Conservation (phyloP, 495 filamentous ascomycete species). For the Immersiella caudata region DNA sequence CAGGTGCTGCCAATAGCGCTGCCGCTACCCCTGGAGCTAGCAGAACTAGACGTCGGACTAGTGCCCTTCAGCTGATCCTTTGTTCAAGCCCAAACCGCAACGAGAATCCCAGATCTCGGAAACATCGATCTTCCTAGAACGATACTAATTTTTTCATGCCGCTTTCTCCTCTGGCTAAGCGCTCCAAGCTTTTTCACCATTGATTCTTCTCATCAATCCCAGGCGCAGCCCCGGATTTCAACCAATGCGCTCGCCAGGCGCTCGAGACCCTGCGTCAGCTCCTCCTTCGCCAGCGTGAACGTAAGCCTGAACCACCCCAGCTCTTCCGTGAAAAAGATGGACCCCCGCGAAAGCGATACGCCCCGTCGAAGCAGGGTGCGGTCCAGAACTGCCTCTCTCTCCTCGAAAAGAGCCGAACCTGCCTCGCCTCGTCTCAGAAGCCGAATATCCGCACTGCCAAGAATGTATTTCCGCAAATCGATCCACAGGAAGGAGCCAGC, state of each 20-base stretch:
- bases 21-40: not conserved
- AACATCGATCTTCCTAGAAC: not conserved
- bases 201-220: not conserved
- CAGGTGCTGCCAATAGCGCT: too few relatives aligned
- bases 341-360: constrained; percentile 49
- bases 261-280: constrained; percentile 43
- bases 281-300: constrained; percentile 43
- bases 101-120: not conserved
- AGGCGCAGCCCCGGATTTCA: not conserved
- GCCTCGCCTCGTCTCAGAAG: not conserved
- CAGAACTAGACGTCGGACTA: not conserved
- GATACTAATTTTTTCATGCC: not conserved
- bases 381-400: constrained; percentile 35
- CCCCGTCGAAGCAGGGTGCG: constrained; percentile 41
- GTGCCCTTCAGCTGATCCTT: not conserved
- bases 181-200: not conserved
- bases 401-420: constrained; percentile 1
- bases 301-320: constrained; percentile 58
- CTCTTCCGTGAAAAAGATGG: constrained; percentile 48
- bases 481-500: constrained; percentile 57
- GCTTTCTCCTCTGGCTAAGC: not conserved
- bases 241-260: not conserved
- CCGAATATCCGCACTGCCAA: not conserved
- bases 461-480: constrained; percentile 38
- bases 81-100: not conserved